A percentile compares a stretch with the other conserved stretches of the same genome.
These are phyloP conservation scores for Falciphora oryzae DNA, from an alignment of 2,329 filamentous ascomycete species.

Conservation along the genomic window DNA sequence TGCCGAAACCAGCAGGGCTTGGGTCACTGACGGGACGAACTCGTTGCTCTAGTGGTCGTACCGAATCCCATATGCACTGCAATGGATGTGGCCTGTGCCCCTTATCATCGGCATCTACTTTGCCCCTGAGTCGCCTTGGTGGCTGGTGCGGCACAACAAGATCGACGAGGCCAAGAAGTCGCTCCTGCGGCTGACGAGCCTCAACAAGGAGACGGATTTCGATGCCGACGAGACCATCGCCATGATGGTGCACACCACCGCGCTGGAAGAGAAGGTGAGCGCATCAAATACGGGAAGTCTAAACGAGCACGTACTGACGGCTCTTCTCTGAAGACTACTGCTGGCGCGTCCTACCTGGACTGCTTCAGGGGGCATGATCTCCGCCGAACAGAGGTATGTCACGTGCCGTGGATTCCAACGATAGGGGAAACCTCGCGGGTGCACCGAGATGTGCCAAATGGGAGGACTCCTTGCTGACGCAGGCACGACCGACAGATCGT, in stretches of 20 bases:
- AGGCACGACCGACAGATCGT: constrained; percentile 38
- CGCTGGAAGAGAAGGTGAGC: constrained; percentile 59
- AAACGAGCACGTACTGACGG: constrained; percentile 23
- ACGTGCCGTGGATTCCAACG: not conserved
- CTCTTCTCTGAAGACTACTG: constrained; percentile 47
- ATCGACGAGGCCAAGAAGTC: constrained; percentile 61
- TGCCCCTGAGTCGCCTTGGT: constrained; percentile 68
- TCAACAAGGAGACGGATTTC: constrained; percentile 61
- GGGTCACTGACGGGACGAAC: not conserved
- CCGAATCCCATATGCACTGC: constrained; percentile 64
- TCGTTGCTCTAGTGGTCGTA: constrained; percentile 43
- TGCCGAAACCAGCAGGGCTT: not conserved
- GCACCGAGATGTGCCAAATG: no score
- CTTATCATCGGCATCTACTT: constrained; percentile 61
- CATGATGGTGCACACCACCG: constrained; percentile 90
- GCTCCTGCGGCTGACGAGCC: constrained; percentile 59
- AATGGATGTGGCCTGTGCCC: constrained; percentile 71
- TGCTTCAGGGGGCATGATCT: constrained; percentile 77
- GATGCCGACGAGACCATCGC: constrained; percentile 78
- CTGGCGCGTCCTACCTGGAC: constrained; percentile 69
- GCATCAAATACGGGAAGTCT: constrained; percentile 8
- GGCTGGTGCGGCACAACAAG: constrained; percentile 64
- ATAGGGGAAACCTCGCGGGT: not conserved
- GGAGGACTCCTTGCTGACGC: not conserved
- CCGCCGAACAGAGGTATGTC: constrained; percentile 65